phyloP scores from a whole-genome alignment of 495 filamentous ascomycete species.

The Trichodelitschia bisporula region DNA sequence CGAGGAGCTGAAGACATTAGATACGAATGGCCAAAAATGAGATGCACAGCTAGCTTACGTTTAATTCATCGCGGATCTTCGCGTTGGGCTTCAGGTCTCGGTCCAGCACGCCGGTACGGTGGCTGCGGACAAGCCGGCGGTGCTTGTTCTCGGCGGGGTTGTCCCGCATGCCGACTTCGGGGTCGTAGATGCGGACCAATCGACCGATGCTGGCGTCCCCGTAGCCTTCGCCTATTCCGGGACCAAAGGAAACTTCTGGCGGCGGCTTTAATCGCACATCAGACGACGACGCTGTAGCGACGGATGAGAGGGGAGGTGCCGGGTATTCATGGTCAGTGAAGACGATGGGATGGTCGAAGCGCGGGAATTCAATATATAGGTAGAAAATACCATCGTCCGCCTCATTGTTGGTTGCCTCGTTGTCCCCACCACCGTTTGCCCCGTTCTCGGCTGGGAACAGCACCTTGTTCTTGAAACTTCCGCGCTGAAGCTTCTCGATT shows the following conservation, averaged over 20 bases:
- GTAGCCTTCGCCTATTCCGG: conserved; percentile 37
- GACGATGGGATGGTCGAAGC: conserved; percentile 88
- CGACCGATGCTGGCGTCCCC: conserved; percentile 26
- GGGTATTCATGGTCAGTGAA: conserved; percentile 88
- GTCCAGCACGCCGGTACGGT: conserved; percentile 79
- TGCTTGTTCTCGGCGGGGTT: conserved; percentile 96
- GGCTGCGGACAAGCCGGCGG: conserved; percentile 67
- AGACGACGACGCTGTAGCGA: conserved; percentile 34
- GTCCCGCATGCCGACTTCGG: conserved; percentile 64
- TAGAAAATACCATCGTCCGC: conserved; percentile 34
- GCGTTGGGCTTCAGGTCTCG: conserved; percentile 87
- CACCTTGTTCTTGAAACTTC: conserved; percentile 3
- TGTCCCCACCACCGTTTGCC: conserved; percentile 13
- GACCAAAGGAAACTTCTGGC: conserved; percentile 61
- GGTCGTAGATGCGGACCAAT: conserved; percentile 73
- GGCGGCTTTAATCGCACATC: conserved; percentile 49
- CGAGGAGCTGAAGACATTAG: conserved; percentile 24
- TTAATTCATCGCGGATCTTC: conserved; percentile 86
- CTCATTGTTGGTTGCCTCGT: conserved; percentile 21
- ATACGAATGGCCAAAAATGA: background rate
- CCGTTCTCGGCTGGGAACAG: background rate
- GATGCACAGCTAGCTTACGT: conserved; percentile 19
- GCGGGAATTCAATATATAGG: conserved; percentile 74
- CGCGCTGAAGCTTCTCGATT: conserved; percentile 33
- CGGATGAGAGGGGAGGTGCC: conserved; percentile 51